phyloP scores from a whole-genome alignment of 2,329 filamentous ascomycete genomes.

The Arthroderma uncinatum region DNA sequence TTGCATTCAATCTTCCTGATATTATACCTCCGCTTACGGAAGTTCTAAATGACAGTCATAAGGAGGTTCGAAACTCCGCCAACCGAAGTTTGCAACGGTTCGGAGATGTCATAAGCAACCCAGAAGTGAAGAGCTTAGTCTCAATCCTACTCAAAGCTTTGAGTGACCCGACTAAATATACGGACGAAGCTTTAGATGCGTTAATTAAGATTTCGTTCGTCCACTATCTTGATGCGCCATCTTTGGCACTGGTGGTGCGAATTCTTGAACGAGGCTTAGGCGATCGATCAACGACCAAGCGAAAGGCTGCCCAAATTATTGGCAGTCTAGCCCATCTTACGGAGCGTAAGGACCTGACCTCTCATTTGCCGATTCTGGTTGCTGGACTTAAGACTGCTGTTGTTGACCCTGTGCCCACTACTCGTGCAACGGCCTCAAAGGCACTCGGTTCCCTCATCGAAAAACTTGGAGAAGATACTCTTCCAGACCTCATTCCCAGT shows the following conservation, averaged over 20 bases:
- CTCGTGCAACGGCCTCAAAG: conserved; percentile 88
- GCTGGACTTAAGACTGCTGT: conserved; percentile 79
- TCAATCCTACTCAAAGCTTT: conserved; percentile 87
- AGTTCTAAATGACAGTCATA: conserved; percentile 94
- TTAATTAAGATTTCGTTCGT: conserved; percentile 98
- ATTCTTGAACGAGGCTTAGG: conserved; percentile 86
- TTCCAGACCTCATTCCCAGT: conserved; percentile 93
- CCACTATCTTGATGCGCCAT: conserved; percentile 95
- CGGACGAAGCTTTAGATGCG: conserved; percentile 82
- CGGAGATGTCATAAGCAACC: conserved; percentile 95
- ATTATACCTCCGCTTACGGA: conserved; percentile 93
- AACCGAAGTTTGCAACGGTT: conserved; percentile 96
- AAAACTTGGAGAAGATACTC: conserved; percentile 90
- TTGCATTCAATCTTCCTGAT: conserved; percentile 81
- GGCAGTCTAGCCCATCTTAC: conserved; percentile 94
- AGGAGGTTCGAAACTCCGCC: conserved; percentile 82
- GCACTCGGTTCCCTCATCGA: conserved; percentile 93
- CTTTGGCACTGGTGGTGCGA: conserved; percentile 83
- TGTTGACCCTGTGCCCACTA: conserved; percentile 92
- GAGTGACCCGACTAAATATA: conserved; percentile 94
- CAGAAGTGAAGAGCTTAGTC: conserved; percentile 88
- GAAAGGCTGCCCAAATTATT: conserved; percentile 94
- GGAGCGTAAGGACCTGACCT: conserved; percentile 83
- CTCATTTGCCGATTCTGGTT: conserved; percentile 84
- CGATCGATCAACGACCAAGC: conserved; percentile 87